Evolutionary conservation across 148 eudicot species (phyloP), one percentile per base, ranked within the genome.

Genomic region (Arbutus unedo): DNA sequence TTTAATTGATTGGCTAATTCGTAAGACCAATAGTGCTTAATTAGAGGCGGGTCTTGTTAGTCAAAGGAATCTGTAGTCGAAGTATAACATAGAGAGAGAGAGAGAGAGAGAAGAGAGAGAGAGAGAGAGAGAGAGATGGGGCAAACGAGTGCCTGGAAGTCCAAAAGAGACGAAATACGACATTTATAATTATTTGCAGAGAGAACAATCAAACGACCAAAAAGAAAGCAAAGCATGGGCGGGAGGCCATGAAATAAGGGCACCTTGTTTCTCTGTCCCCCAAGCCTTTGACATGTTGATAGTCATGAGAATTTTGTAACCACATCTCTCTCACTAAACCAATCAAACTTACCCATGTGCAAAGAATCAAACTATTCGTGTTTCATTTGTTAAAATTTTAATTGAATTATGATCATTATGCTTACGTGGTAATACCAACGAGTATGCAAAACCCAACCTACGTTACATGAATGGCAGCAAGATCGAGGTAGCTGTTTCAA

Each of bases 211-310:
- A 78, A 79, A 70, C 45, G 62, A 83, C 13, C 45, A 83, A 66
- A 45, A 70, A 9, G 21, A 81, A 77, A 62, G 55, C 8, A 72
- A 57, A 85, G 79, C 74, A 82, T 85, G 82, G 83, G 23, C 59
- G 21, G 79, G 38, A 31, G 13, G 66, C 79, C 79, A 59, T 62
- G 55, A 71, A 57, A 85, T 67, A 44, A 86, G 81, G 81, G 57
- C 51, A 62, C 73, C 79, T 81, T 86, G 82, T 77, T 83, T 81
- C 59, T 79, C 19, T 86, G 88, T 72, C 80, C 80, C 84, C 76
- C 55, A 19, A n/a, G 50, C 47, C 44, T 75, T 83, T 76, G 50
- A 70, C 81, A 83, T 47, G 25, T 71, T 83, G 77, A 76, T 57
- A 66, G 68, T 44, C 44, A 8, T 59, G n/a, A 55, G 44, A 54